phyloP scores from a whole-genome alignment of 371 early-diverging fungal species.

The Lichtheimia corymbifera region DNA sequence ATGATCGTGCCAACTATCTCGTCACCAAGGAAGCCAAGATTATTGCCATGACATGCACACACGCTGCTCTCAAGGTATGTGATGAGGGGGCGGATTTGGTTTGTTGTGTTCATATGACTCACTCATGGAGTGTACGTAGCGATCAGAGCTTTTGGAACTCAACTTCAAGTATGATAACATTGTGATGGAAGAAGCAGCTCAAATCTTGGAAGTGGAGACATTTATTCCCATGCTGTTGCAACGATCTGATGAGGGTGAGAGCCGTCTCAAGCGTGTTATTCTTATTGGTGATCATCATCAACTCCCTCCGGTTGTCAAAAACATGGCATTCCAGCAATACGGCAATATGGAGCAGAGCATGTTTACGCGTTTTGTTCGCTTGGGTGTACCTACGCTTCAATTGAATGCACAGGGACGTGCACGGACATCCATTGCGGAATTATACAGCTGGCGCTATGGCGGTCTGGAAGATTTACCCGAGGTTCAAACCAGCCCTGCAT shows the following conservation, averaged over 20 bases:
- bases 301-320: constrained; percentile 92
- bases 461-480: constrained; percentile 63
- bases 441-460: constrained; percentile 86
- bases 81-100: neutral
- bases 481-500: constrained; percentile 38
- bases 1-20: constrained; percentile 88
- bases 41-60: constrained; percentile 95
- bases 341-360: constrained; percentile 91
- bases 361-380: constrained; percentile 86
- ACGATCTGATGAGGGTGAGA: constrained; percentile 58
- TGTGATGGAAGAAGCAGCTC: constrained; percentile 98
- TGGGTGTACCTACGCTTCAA: constrained; percentile 86
- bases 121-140: constrained; percentile 22
- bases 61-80: constrained; percentile 81
- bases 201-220: constrained; percentile 95
- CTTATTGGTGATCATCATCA: constrained; percentile 98
- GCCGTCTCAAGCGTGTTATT: constrained; percentile 83
- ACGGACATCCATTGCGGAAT: constrained; percentile 73
- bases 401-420: constrained; percentile 90
- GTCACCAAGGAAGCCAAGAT: constrained; percentile 94
- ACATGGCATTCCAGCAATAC: constrained; percentile 77
- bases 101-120: neutral
- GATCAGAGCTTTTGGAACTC: constrained; percentile 77
- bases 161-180: constrained; percentile 95
- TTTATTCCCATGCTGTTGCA: constrained; percentile 92